Evolutionary conservation across 2,329 filamentous ascomycete species (phyloP).

Genomic region (Stagonosporopsis cucurbitacearum): DNA sequence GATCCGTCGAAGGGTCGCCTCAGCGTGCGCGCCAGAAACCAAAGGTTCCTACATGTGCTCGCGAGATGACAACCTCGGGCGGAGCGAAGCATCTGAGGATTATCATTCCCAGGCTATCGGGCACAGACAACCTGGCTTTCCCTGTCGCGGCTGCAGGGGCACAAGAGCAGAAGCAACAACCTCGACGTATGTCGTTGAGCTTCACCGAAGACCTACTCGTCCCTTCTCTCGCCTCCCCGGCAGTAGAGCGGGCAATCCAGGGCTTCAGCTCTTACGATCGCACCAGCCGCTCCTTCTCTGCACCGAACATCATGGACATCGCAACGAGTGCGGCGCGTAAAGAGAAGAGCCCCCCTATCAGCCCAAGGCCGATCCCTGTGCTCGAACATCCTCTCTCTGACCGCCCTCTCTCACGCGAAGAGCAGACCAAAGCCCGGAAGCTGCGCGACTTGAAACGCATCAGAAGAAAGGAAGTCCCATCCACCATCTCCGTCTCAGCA

Average conservation of each 20-base stretch:
- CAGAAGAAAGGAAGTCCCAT: conserved; percentile 23
- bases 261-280: conserved; percentile 15
- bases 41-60: conserved; percentile 32
- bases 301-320: conserved; percentile 14
- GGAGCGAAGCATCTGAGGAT: conserved; percentile 43
- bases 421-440: conserved; percentile 33
- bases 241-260: conserved; percentile 17
- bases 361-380: conserved; percentile 26
- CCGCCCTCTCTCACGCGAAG: conserved; percentile 22
- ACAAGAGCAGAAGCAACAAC: conserved; percentile 15
- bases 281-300: conserved; percentile 18
- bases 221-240: conserved; percentile 28
- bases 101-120: conserved; percentile 29
- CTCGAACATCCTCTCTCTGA: conserved; percentile 32
- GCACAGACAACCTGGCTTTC: conserved; percentile 14
- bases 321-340: conserved; percentile 20
- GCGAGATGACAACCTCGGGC: conserved; percentile 36
- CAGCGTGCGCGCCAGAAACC: conserved; percentile 23
- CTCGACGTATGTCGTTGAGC: conserved; percentile 25
- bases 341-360: conserved; percentile 23
- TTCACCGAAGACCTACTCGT: conserved; percentile 41
- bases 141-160: conserved; percentile 9
- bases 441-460: conserved; percentile 36
- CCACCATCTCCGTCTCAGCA: conserved; percentile 4
- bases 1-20: conserved; percentile 30